phyloP scores from a whole-genome alignment of 805 yeast genomes.

The Yarrowia divulgata region DNA sequence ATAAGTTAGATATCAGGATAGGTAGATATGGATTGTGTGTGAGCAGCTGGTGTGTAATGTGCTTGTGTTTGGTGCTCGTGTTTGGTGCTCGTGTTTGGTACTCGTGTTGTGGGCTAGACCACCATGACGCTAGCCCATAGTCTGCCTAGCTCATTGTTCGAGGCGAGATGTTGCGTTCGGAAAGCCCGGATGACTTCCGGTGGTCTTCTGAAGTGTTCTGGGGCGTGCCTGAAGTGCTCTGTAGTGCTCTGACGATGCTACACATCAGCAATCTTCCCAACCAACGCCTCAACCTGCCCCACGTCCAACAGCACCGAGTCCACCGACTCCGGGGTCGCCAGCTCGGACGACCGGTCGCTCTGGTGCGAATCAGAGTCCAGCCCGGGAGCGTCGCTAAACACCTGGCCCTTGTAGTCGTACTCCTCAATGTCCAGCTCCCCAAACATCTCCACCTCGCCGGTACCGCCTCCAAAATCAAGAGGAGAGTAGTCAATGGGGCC shows the following conservation, averaged over 20 bases:
- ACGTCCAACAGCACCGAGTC: conserved; percentile 19
- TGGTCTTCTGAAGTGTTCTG: too few species aligned
- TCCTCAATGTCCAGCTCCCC: conserved; percentile 35
- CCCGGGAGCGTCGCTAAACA: conserved; percentile 7
- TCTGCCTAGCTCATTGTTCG: too few species aligned
- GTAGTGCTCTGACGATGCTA: too few species aligned
- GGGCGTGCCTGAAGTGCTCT: too few species aligned
- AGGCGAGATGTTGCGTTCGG: too few species aligned
- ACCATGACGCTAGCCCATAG: too few species aligned
- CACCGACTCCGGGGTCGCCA: conserved; percentile 14
- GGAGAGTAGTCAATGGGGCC: conserved; percentile 34
- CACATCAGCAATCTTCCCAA: too few species aligned
- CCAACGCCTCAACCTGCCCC: conserved; percentile 15
- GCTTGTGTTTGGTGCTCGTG: background rate
- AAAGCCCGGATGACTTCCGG: too few species aligned
- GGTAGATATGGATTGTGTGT: conserved; percentile 13
- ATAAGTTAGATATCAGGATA: conserved; percentile 16
- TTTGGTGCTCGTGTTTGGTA: background rate
- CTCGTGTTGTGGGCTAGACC: too few species aligned
- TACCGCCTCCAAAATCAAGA: conserved; percentile 44
- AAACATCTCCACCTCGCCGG: conserved; percentile 45
- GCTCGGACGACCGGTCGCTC: conserved; percentile 18
- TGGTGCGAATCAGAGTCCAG: conserved; percentile 19
- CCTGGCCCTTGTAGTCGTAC: conserved; percentile 35
- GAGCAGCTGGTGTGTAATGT: background rate